Evolutionary conservation across 1,284 basidiomycete species (phyloP).

Genomic region (Moesziomyces sp.): DNA sequence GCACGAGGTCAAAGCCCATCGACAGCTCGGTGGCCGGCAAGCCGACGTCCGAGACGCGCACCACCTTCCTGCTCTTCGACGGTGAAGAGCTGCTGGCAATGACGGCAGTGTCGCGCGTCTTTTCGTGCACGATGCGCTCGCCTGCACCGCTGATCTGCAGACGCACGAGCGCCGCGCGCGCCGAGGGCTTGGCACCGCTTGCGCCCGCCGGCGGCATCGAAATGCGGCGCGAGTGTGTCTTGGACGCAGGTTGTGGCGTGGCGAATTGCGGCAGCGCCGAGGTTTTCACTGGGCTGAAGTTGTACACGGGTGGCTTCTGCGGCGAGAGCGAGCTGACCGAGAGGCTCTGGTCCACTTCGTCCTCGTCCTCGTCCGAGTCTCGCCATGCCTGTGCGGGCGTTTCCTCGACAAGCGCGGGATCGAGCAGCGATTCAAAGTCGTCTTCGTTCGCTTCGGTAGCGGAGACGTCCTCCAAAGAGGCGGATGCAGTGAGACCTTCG

Average conservation of each 20-base stretch:
- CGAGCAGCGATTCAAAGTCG: slow-evolving; percentile 24
- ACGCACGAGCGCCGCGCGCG: slow-evolving; percentile 25
- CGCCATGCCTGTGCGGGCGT: slow-evolving; percentile 11
- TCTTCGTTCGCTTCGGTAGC: not conserved
- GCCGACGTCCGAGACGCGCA: slow-evolving; percentile 39
- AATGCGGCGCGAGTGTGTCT: slow-evolving; percentile 18
- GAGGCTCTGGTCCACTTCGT: slow-evolving; percentile 46
- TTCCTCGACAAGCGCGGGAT: slow-evolving; percentile 15
- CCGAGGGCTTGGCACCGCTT: slow-evolving; percentile 20
- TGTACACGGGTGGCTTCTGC: slow-evolving; percentile 7
- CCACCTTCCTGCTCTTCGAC: slow-evolving; percentile 22
- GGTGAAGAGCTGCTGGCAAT: slow-evolving; percentile 16
- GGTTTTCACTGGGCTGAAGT: slow-evolving; percentile 37
- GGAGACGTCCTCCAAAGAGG: slow-evolving; percentile 2
- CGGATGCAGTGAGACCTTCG: slow-evolving; percentile 10
- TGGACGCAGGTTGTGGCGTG: slow-evolving; percentile 34
- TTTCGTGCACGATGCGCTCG: slow-evolving; percentile 29
- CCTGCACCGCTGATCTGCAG: slow-evolving; percentile 38
- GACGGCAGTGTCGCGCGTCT: not conserved
- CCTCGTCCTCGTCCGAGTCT: slow-evolving; percentile 38
- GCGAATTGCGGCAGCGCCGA: slow-evolving; percentile 29
- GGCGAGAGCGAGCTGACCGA: slow-evolving; percentile 23
- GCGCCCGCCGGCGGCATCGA: slow-evolving; percentile 36
- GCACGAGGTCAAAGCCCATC: slow-evolving; percentile 36
- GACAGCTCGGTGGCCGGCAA: slow-evolving; percentile 37